Evolutionary conservation across 768 basidiomycete genomes (phyloP).

Genomic region (Mycena filopes): DNA sequence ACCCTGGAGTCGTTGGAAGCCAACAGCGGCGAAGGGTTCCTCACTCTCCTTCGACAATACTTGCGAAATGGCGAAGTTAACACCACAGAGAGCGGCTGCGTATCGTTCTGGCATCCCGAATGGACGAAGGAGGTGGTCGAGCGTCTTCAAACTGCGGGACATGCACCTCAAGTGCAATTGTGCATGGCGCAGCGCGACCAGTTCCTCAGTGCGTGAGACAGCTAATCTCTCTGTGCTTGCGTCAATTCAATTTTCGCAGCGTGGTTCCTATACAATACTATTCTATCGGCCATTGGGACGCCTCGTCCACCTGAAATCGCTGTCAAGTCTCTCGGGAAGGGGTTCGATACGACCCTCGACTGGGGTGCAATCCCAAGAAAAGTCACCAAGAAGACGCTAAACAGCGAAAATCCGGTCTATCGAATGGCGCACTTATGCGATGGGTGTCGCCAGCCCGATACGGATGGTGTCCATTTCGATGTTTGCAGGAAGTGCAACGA

Average conservation of each 20-base stretch:
- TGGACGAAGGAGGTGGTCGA: neutral
- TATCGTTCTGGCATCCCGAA: neutral
- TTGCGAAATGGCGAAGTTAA: neutral
- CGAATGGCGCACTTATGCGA: too few species aligned
- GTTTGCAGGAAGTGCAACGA: too few species aligned
- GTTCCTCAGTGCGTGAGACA: neutral
- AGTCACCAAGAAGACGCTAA: too few species aligned
- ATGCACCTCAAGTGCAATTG: neutral
- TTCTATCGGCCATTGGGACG: neutral
- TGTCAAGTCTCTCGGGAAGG: too few species aligned
- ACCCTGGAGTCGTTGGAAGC: neutral
- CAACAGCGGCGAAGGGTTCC: slow-evolving; percentile 1
- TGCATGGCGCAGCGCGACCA: neutral
- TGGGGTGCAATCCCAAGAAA: too few species aligned
- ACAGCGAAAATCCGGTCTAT: too few species aligned
- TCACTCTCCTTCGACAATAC: neutral
- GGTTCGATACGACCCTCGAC: too few species aligned
- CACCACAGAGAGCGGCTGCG: neutral
- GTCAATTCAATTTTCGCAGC: neutral
- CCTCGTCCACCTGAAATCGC: too few species aligned
- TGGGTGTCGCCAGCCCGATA: too few species aligned
- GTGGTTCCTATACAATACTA: slow-evolving; percentile 1
- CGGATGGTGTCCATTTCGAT: too few species aligned
- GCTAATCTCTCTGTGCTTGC: neutral
- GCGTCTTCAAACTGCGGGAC: neutral